phyloP scores from a whole-genome alignment of 2,329 filamentous ascomycete species.

The Fusarium humuli region DNA sequence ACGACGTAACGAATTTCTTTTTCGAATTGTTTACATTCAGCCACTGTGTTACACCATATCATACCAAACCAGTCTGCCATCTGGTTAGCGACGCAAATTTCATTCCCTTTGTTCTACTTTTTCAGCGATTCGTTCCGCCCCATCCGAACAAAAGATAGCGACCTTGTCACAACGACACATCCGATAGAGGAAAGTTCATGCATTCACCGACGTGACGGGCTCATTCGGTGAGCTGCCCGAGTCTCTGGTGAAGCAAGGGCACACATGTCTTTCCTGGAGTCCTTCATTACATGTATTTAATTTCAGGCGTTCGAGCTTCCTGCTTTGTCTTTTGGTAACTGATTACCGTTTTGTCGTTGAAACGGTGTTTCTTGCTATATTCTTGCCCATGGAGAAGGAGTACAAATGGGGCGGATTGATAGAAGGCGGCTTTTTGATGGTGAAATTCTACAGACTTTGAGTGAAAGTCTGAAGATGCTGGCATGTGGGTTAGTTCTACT shows the following conservation, averaged over 20 bases:
- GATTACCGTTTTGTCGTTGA: slow-evolving; percentile 16
- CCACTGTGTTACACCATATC: slow-evolving; percentile 46
- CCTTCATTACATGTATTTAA: slow-evolving; percentile 45
- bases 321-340: slow-evolving; percentile 20
- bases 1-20: slow-evolving; percentile 51
- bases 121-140: slow-evolving; percentile 34
- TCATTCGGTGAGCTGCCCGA: slow-evolving; percentile 28
- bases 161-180: slow-evolving; percentile 32
- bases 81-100: slow-evolving; percentile 45
- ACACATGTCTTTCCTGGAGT: slow-evolving; percentile 25
- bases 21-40: slow-evolving; percentile 44
- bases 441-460: slow-evolving; percentile 17
- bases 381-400: slow-evolving; percentile 16
- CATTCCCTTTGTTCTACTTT: slow-evolving; percentile 45
- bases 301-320: slow-evolving; percentile 39
- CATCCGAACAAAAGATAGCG: slow-evolving; percentile 26
- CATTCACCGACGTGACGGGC: slow-evolving; percentile 35
- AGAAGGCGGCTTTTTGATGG: slow-evolving; percentile 21
- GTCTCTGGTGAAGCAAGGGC: slow-evolving; percentile 20
- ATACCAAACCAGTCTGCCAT: slow-evolving; percentile 43
- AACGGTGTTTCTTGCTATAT: slow-evolving; percentile 26
- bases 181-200: slow-evolving; percentile 17
- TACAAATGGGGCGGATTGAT: slow-evolving; percentile 23
- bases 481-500: slow-evolving; percentile 5
- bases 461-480: slow-evolving; percentile 6